A percentile compares a stretch with the other conserved stretches of the same genome.
phyloP scores from a whole-genome alignment of 208 protist genomes.

The Endotrypanum monterogeii region DNA sequence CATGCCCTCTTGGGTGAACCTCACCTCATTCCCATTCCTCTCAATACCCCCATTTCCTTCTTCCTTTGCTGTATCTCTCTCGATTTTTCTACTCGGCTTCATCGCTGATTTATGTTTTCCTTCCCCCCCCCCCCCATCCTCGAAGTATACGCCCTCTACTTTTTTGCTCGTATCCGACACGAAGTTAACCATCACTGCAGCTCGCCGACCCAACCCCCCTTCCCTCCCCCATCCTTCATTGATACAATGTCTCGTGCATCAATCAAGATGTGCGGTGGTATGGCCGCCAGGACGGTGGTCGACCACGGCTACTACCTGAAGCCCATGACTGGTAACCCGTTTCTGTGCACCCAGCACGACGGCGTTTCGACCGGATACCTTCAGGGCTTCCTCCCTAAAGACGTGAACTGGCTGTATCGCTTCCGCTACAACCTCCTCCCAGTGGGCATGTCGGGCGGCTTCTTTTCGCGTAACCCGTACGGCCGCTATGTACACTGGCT shows the following conservation, averaged over 20 bases:
- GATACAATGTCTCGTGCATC: conserved; percentile 60
- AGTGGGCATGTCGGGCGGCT: conserved; percentile 61
- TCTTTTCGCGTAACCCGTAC: conserved; percentile 83
- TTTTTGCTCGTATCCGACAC: not conserved
- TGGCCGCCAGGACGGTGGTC: conserved; percentile 57
- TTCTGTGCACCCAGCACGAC: conserved; percentile 68
- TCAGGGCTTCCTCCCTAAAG: conserved; percentile 69
- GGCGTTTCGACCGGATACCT: conserved; percentile 72
- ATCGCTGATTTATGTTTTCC: not conserved
- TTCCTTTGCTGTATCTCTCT: not conserved
- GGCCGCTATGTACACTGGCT: conserved; percentile 86
- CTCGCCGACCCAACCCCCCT: not conserved
- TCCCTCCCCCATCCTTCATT: no score
- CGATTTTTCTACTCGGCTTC: not conserved
- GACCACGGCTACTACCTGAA: conserved; percentile 77
- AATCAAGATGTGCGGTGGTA: conserved; percentile 56
- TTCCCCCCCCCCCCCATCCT: no score
- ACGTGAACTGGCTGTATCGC: conserved; percentile 81
- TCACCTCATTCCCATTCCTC: not conserved
- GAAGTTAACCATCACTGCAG: not conserved
- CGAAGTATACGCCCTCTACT: not conserved
- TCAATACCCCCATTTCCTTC: no score
- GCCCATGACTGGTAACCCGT: conserved; percentile 76
- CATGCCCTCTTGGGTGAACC: no score
- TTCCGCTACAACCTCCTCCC: conserved; percentile 83